phyloP scores from a whole-genome alignment of 768 basidiomycete genomes.

The Naematelia encephala region DNA sequence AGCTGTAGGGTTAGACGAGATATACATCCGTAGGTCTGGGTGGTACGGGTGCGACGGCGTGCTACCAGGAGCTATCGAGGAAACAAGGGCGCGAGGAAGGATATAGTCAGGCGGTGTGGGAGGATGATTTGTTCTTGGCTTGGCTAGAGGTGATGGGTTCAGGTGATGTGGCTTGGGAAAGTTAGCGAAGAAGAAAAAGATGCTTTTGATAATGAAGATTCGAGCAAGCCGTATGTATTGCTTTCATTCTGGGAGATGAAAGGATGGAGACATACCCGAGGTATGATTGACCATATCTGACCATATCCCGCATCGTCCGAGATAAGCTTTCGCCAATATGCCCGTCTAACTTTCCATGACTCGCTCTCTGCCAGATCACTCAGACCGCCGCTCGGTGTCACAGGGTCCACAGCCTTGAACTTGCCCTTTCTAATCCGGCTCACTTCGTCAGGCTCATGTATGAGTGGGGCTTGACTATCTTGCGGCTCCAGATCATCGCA shows the following conservation, averaged over 20 bases:
- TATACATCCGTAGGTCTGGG: constrained; percentile 23
- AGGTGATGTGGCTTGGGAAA: constrained; percentile 7
- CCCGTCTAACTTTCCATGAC: constrained; percentile 19
- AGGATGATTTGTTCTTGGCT: neutral
- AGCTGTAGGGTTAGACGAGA: constrained; percentile 11
- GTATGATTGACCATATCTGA: constrained; percentile 13
- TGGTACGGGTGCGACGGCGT: constrained; percentile 28
- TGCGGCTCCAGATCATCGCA: neutral
- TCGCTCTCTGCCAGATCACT: too few relatives aligned
- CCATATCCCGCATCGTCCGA: constrained; percentile 9
- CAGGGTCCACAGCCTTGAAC: constrained; percentile 2
- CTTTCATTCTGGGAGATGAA: too few relatives aligned
- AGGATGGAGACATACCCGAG: constrained; percentile 12
- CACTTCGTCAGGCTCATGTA: neutral
- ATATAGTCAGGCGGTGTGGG: constrained; percentile 9
- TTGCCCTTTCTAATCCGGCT: constrained; percentile 15
- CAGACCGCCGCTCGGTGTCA: too few relatives aligned
- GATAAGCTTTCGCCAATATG: constrained; percentile 19
- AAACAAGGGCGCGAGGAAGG: constrained; percentile 5
- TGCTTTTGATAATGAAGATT: too few relatives aligned
- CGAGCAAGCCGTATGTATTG: too few relatives aligned
- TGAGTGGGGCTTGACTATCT: neutral
- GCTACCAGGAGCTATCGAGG: neutral
- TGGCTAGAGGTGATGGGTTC: neutral
- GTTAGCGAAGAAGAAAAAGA: neutral